These are phyloP conservation scores for Amoebophrya sp. DNA, from an alignment of 169 alveolate species.

Conservation along the genomic window DNA sequence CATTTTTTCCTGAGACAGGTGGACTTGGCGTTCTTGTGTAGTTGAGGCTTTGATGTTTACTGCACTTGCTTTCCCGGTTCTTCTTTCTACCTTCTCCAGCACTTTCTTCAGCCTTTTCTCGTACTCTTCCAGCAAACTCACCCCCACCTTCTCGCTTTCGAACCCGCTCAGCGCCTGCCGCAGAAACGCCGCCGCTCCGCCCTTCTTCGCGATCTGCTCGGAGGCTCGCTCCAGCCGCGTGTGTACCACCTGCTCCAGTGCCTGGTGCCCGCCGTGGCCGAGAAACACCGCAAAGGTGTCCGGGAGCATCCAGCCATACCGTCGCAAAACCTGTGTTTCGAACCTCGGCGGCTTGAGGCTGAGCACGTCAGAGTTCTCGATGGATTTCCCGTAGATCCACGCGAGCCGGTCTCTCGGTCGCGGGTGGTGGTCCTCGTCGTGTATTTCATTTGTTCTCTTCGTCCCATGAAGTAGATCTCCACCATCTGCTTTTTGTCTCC, in stretches of 20 bases:
- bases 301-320: conserved; percentile 1
- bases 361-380: background rate
- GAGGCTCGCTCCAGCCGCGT: background rate
- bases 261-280: background rate
- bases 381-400: background rate
- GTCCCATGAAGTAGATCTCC: background rate
- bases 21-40: background rate
- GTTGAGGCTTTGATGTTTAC: background rate
- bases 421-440: no score
- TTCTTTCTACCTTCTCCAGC: background rate
- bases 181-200: background rate
- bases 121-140: background rate
- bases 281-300: background rate
- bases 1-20: background rate
- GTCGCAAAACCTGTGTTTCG: background rate
- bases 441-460: background rate
- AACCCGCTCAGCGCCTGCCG: background rate
- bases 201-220: background rate
- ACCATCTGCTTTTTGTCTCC: background rate
- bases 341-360: background rate
- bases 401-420: background rate
- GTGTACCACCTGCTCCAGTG: background rate
- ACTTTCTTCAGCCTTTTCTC: background rate
- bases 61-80: no score
- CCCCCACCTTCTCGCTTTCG: background rate